Conservation (phyloP, 805 yeast species). For the Pichia occidentalis region DNA sequence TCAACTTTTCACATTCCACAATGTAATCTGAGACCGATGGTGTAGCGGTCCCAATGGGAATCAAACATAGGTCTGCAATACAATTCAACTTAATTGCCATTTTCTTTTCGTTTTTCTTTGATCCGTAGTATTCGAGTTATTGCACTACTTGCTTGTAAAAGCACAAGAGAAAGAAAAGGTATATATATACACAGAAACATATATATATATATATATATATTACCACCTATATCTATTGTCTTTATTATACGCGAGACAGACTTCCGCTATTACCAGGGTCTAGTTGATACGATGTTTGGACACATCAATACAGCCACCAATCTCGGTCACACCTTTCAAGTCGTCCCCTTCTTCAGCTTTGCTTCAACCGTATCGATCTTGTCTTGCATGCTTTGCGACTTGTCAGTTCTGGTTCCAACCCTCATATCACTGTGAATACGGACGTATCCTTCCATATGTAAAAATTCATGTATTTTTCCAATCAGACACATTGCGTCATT, state of each 20-base stretch:
- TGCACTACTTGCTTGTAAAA: background rate
- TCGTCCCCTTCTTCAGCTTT: conserved; percentile 31
- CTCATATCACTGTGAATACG: conserved; percentile 81
- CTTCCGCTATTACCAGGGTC: too few relatives aligned
- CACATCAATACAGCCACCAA: background rate
- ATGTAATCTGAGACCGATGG: conserved; percentile 81
- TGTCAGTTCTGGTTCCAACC: conserved; percentile 78
- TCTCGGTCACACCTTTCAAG: background rate
- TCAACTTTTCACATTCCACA: conserved; percentile 58
- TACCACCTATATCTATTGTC: too few relatives aligned
- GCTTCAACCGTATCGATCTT: conserved; percentile 59
- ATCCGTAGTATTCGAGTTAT: too few relatives aligned
- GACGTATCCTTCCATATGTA: conserved; percentile 64
- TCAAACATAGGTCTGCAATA: conserved; percentile 78
- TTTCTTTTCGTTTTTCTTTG: background rate
- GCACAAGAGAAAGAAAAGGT: background rate
- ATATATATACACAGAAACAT: background rate
- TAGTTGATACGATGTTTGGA: background rate
- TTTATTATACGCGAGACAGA: too few relatives aligned
- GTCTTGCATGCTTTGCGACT: conserved; percentile 63
- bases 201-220: too few relatives aligned
- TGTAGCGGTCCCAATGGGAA: conserved; percentile 76
- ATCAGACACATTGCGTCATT: conserved; percentile 71
- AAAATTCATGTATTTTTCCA: conserved; percentile 65
- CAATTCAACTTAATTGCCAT: conserved; percentile 48